Conservation (phyloP, 768 basidiomycete genomes). For the Lentinula sp. region DNA sequence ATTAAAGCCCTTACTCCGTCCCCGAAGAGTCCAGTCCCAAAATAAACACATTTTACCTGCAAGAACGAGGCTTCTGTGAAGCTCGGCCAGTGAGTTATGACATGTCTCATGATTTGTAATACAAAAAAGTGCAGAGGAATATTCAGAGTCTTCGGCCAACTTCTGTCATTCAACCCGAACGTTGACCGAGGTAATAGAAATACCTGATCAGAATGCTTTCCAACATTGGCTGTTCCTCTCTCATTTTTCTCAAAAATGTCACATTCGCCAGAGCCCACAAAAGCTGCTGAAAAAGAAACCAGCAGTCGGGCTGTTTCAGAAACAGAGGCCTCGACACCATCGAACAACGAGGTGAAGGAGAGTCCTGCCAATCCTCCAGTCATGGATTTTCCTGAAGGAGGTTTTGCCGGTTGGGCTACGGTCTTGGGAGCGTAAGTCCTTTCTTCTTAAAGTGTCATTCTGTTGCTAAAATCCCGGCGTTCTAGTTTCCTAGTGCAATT, state of each 20-base stretch:
- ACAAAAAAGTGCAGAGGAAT: not conserved
- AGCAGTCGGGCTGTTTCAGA: not conserved
- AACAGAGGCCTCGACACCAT: not conserved
- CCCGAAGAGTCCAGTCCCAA: not conserved
- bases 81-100: not conserved
- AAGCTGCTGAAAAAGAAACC: not conserved
- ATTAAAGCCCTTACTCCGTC: too few relatives aligned
- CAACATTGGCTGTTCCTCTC: not conserved
- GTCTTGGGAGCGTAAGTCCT: not conserved
- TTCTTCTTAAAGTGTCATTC: not conserved
- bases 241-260: not conserved
- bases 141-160: not conserved
- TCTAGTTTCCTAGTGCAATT: conserved; percentile 31
- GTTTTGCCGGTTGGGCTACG: not conserved
- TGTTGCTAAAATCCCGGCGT: not conserved
- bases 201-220: not conserved
- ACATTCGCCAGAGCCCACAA: not conserved
- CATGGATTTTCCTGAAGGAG: not conserved
- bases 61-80: not conserved
- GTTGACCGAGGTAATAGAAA: not conserved
- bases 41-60: not conserved
- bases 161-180: not conserved
- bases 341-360: not conserved
- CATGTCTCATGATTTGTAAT: not conserved
- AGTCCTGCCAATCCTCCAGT: not conserved